A percentile compares a stretch with the other conserved stretches of the same genome.
phyloP scores from a whole-genome alignment of 306 rosid genomes.

The Rubus parviflorus region DNA sequence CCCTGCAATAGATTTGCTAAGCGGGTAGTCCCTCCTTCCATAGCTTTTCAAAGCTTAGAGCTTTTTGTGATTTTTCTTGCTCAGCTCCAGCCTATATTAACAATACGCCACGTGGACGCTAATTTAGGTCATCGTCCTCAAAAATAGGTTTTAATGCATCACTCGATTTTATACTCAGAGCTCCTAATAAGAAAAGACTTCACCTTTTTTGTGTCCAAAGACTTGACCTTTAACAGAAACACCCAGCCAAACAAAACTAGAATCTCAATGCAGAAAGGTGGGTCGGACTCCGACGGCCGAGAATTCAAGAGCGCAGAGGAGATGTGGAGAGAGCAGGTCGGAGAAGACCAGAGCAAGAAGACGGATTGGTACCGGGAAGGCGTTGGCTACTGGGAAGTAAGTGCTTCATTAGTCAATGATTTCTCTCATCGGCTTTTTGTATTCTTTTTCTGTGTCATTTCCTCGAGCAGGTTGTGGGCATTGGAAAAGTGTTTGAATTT shows the following conservation, averaged over 20 bases:
- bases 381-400: constrained; percentile 89
- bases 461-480: neutral
- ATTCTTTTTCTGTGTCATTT: neutral
- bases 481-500: constrained; percentile 4
- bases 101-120: neutral
- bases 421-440: no score
- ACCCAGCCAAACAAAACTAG: neutral
- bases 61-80: neutral
- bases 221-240: neutral
- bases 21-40: constrained; percentile 28
- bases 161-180: neutral
- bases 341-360: constrained; percentile 66
- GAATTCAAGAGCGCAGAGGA: constrained; percentile 64
- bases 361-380: constrained; percentile 79
- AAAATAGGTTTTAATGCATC: neutral
- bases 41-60: neutral
- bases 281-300: constrained; percentile 73
- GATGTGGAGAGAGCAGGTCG: constrained; percentile 88
- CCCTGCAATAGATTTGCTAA: constrained; percentile 52
- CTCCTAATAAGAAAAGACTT: neutral
- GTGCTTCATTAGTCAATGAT: neutral
- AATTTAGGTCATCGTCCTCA: neutral
- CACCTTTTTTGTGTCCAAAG: neutral
- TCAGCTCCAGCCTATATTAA: neutral
- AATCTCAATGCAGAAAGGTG: constrained; percentile 57